Evolutionary conservation across 2,329 filamentous ascomycete genomes (phyloP).

Genomic region (Microcyclospora tardicrescens): DNA sequence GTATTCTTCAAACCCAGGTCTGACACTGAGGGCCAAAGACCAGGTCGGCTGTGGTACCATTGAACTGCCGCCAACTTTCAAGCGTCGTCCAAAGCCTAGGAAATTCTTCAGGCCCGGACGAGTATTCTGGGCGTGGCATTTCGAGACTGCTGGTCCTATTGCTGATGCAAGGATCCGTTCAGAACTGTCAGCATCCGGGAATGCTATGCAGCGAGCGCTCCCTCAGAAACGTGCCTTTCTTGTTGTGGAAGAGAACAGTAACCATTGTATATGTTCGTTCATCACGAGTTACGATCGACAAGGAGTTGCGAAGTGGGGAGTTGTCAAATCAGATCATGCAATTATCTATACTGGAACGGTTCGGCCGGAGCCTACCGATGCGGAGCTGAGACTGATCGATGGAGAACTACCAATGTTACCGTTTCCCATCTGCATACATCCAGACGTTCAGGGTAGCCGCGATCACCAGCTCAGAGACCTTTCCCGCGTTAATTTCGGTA

Average conservation of each 20-base stretch:
- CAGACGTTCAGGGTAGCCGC: neutral
- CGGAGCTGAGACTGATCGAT: neutral
- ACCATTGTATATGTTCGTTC: too few relatives aligned
- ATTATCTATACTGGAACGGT: constrained; percentile 8
- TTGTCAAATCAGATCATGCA: constrained; percentile 7
- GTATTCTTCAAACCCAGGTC: too few relatives aligned
- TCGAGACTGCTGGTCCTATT: too few relatives aligned
- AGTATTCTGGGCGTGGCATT: too few relatives aligned
- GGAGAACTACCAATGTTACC: constrained; percentile 5
- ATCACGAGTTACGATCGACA: constrained; percentile 10
- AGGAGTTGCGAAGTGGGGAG: constrained; percentile 2
- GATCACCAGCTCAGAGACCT: too few relatives aligned
- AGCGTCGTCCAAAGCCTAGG: neutral
- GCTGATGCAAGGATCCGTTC: too few relatives aligned
- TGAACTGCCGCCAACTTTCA: constrained; percentile 7
- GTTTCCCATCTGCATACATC: constrained; percentile 3
- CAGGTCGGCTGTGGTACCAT: too few relatives aligned
- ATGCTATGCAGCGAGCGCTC: too few relatives aligned
- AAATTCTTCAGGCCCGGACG: neutral
- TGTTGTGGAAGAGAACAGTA: constrained; percentile 3
- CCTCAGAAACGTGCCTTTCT: constrained; percentile 3
- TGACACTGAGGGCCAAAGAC: too few relatives aligned
- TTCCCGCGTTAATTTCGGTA: too few relatives aligned
- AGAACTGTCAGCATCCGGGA: too few relatives aligned
- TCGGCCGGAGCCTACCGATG: neutral